phyloP scores from a whole-genome alignment of 352 stramenopile species.

The Phytophthora pseudosyringae region DNA sequence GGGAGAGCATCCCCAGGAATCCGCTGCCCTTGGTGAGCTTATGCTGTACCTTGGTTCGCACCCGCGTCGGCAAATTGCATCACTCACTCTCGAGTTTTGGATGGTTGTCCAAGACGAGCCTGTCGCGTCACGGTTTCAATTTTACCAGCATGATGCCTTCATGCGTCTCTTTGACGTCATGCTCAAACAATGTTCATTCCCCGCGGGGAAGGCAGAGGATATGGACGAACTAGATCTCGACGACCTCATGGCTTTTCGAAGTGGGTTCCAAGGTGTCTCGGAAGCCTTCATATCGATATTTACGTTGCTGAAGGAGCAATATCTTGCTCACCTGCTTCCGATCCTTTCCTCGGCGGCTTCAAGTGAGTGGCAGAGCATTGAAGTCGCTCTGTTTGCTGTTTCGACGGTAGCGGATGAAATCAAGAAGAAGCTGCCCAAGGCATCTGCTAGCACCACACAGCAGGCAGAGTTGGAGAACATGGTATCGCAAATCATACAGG shows the following conservation, averaged over 20 bases:
- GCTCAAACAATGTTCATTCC: conserved; percentile 63
- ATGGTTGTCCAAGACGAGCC: conserved; percentile 71
- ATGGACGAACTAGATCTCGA: conserved; percentile 73
- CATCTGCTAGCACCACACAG: conserved; percentile 21
- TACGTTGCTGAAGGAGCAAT: conserved; percentile 55
- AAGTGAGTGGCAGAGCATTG: conserved; percentile 56
- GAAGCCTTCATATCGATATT: conserved; percentile 68
- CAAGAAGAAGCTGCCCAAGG: conserved; percentile 51
- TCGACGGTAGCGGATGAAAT: conserved; percentile 65
- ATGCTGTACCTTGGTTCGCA: conserved; percentile 68
- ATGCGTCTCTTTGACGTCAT: conserved; percentile 63
- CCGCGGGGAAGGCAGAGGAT: conserved; percentile 38
- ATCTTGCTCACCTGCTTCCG: conserved; percentile 47
- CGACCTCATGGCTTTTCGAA: conserved; percentile 65
- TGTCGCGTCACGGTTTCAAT: conserved; percentile 56
- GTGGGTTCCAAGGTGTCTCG: conserved; percentile 59
- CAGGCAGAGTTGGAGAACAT: conserved; percentile 47
- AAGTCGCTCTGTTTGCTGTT: conserved; percentile 65
- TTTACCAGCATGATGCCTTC: conserved; percentile 68
- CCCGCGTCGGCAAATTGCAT: conserved; percentile 73
- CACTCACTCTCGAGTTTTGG: conserved; percentile 80
- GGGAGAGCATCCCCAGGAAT: conserved; percentile 47
- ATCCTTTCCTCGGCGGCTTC: conserved; percentile 30
- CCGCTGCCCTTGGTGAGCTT: conserved; percentile 49
- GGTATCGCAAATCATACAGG: conserved; percentile 53